A percentile compares a stretch with the other conserved stretches of the same genome.
phyloP scores from a whole-genome alignment of 2,329 filamentous ascomycete species.

The Ophiostoma perfectum region DNA sequence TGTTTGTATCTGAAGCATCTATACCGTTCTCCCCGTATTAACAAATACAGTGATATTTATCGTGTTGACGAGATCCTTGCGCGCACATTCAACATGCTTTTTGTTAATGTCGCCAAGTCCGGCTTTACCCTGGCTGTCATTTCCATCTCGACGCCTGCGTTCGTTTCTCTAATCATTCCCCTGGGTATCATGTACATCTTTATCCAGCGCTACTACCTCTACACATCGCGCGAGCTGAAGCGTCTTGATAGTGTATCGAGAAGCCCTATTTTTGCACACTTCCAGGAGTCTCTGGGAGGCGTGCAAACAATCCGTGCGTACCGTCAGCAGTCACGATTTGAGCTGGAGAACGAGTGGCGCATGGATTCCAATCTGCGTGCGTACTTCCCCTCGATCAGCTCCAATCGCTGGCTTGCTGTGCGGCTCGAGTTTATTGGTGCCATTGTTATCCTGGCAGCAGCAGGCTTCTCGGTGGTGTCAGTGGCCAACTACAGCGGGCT shows the following conservation, averaged over 20 bases:
- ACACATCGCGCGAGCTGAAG: constrained; percentile 94
- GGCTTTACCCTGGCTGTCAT: constrained; percentile 84
- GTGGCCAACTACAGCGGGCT: constrained; percentile 63
- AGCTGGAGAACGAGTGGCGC: constrained; percentile 93
- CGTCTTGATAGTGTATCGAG: constrained; percentile 89
- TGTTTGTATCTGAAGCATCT: not conserved
- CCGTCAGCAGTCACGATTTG: constrained; percentile 79
- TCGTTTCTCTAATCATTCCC: constrained; percentile 74
- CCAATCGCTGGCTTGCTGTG: constrained; percentile 89
- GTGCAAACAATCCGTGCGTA: constrained; percentile 95
- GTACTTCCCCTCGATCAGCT: constrained; percentile 93
- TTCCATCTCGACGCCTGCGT: constrained; percentile 71
- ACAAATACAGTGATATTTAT: constrained; percentile 55
- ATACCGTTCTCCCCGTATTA: not conserved
- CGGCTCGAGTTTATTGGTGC: constrained; percentile 94
- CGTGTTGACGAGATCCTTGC: constrained; percentile 88
- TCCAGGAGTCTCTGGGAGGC: constrained; percentile 92
- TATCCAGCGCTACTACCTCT: constrained; percentile 94
- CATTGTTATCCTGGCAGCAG: constrained; percentile 82
- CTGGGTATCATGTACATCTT: constrained; percentile 76
- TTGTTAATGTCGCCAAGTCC: constrained; percentile 68
- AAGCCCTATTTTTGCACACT: constrained; percentile 96
- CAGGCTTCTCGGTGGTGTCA: constrained; percentile 73
- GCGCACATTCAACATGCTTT: constrained; percentile 95
- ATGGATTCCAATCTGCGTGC: constrained; percentile 91